These are phyloP conservation scores for Rosa multiflora DNA, from an alignment of 306 rosid species.

Conservation along the genomic window DNA sequence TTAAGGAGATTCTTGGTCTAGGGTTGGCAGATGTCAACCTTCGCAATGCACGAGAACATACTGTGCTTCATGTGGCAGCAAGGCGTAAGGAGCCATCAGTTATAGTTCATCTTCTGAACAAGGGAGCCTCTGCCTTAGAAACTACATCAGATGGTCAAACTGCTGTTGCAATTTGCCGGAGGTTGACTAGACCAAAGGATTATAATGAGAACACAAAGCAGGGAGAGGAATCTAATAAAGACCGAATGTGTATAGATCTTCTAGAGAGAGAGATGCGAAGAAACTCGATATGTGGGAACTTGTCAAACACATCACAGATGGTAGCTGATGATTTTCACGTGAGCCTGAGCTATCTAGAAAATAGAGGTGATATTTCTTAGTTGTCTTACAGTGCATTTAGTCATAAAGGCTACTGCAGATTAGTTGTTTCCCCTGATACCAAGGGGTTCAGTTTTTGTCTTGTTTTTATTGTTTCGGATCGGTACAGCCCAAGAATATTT, in stretches of 20 bases:
- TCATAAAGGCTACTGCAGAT: not conserved
- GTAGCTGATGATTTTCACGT: conserved; percentile 57
- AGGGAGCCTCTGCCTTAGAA: conserved; percentile 66
- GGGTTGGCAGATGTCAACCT: conserved; percentile 55
- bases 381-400: not conserved
- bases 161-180: conserved; percentile 78
- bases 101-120: conserved; percentile 62
- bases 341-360: conserved; percentile 70
- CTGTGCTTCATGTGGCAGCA: conserved; percentile 87
- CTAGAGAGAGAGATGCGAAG: conserved; percentile 85
- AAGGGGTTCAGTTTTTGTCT: not conserved
- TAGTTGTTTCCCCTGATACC: not conserved
- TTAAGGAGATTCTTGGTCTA: conserved; percentile 69
- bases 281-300: conserved; percentile 46
- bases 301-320: conserved; percentile 44
- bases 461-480: not conserved
- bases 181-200: conserved; percentile 82
- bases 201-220: conserved; percentile 43
- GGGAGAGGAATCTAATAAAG: conserved; percentile 74
- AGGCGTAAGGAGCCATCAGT: conserved; percentile 80
- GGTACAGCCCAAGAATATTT: not conserved
- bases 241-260: conserved; percentile 78
- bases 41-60: conserved; percentile 52
- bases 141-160: conserved; percentile 75
- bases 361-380: conserved; percentile 63